Base-by-base conservation (phyloP, 805 yeast genomes). In the Blastobotrys americana region DNA sequence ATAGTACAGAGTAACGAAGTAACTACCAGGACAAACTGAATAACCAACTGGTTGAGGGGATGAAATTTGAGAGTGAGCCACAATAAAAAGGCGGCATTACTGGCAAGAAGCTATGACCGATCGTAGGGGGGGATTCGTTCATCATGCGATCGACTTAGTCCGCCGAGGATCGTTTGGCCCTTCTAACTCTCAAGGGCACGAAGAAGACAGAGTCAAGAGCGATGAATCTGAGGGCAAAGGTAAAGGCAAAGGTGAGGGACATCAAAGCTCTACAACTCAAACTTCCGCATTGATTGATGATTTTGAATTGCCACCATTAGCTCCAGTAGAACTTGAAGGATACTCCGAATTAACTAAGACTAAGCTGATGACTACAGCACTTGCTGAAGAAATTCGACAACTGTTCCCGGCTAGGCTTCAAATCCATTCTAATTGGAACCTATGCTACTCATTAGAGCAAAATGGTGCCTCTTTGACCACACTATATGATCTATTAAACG, bases 391-490 rank as follows among this genome's bases (percentile, higher is more conserved):
- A 44, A 72, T 90, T 28, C 70, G 96, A 37, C 67, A 70, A 21
- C 71, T 86, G 43, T 60, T 93, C 48, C 96, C 97, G 0, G 73
- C 85, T 3, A 69, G 97, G 39, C 67, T 84, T 34, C 96, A 87
- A 60, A 69, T 90, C 19, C 77, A 77, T 49, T 80, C 82, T 33
- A 73, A 74, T 4, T 93, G 97, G 98, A 64, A 72, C 4, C 63
- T 93, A 41, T 62, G 80, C 2, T 90, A 89, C 59, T 82, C 93
- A n/a, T 64, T 86, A 48, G 97, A 89, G 54, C 96, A 87, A 61
- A 85, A 88, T 60, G 98, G 98, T 0, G 81, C 95, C 0, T 84
- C 96, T 0, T 62, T 90, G 43, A 78, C 75, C 46, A 88, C 97
- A 0, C 63, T 93, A 15, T 90, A 89, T 41, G 10, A 25, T 25